Evolutionary conservation across 2,329 filamentous ascomycete genomes (phyloP).

Genomic region (Dactylellina leptospora): DNA sequence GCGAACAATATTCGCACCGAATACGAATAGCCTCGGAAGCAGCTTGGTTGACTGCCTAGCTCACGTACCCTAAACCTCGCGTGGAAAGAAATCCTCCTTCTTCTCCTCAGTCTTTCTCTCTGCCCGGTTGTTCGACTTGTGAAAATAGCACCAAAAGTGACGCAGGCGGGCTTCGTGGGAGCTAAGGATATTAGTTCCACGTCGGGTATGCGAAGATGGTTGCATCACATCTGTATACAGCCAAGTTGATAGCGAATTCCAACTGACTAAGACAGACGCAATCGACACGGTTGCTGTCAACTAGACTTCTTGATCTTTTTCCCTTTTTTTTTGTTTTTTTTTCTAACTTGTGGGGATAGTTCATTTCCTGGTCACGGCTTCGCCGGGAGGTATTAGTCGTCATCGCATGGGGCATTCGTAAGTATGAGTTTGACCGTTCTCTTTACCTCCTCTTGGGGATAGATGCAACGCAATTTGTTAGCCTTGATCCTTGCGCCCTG

Average conservation of each 20-base stretch:
- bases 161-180: constrained; percentile 12
- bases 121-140: constrained; percentile 26
- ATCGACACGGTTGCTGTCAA: background rate
- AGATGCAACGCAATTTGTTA: constrained; percentile 33
- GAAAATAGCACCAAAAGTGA: constrained; percentile 51
- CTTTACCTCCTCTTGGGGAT: background rate
- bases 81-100: constrained; percentile 1
- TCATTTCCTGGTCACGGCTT: constrained; percentile 24
- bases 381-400: constrained; percentile 40
- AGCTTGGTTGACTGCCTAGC: constrained; percentile 37
- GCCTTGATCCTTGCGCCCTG: constrained; percentile 37
- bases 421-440: background rate
- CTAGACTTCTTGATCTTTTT: too few relatives aligned
- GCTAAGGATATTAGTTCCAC: constrained; percentile 14
- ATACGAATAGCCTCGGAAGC: constrained; percentile 20
- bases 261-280: constrained; percentile 22
- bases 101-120: constrained; percentile 18
- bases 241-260: background rate
- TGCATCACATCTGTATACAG: background rate
- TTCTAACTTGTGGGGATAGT: too few relatives aligned
- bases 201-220: constrained; percentile 12
- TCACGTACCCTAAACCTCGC: constrained; percentile 3
- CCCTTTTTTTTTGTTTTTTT: constrained; percentile 13
- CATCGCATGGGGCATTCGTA: constrained; percentile 13
- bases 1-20: background rate